These are phyloP conservation scores for Geotrichum aggregatum DNA, from an alignment of 1,139 yeast species.

Conservation along the genomic window DNA sequence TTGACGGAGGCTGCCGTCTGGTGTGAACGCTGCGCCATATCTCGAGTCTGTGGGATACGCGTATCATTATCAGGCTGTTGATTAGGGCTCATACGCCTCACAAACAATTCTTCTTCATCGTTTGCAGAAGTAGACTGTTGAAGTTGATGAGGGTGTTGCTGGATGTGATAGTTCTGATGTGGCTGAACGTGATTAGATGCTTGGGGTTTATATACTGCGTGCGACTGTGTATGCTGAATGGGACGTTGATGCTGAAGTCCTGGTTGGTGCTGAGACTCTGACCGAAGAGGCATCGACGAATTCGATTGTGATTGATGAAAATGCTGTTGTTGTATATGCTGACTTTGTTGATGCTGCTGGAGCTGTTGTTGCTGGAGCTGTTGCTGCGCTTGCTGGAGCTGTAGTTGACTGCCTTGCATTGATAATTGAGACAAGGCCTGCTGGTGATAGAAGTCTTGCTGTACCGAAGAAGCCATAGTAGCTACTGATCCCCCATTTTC, in stretches of 20 bases:
- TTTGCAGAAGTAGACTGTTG: constrained; percentile 25
- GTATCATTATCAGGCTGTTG: background rate
- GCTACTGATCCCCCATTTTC: background rate
- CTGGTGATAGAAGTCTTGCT: background rate
- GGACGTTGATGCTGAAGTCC: background rate
- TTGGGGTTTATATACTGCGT: constrained; percentile 1
- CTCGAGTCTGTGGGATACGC: background rate
- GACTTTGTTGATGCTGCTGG: background rate
- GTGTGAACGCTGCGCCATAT: background rate
- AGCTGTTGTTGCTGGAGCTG: background rate
- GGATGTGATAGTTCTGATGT: constrained; percentile 5
- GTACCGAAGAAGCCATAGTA: background rate
- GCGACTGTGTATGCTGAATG: background rate
- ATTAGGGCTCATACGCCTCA: background rate
- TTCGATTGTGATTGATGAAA: background rate
- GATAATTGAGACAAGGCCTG: background rate
- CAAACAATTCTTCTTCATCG: constrained; percentile 22
- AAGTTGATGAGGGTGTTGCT: constrained; percentile 24
- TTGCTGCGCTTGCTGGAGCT: background rate
- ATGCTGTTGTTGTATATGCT: constrained; percentile 1
- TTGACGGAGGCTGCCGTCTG: background rate
- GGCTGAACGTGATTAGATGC: constrained; percentile 6
- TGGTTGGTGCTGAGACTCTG: constrained; percentile 1
- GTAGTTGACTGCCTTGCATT: background rate
- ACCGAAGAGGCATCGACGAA: background rate